phyloP scores from a whole-genome alignment of 148 eudicot genomes.

The Cornus florida region DNA sequence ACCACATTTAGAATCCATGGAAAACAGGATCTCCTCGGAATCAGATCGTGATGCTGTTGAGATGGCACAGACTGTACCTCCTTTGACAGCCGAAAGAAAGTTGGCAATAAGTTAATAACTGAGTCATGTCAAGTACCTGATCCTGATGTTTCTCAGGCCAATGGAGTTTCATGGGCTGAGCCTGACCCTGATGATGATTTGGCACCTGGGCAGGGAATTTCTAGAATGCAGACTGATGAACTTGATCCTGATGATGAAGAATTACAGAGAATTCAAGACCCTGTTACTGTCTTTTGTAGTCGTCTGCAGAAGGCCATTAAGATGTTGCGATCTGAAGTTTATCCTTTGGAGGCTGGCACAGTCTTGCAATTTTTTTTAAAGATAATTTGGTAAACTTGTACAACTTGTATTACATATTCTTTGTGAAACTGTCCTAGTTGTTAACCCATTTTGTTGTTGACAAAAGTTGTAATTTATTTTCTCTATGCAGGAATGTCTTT shows the following conservation, averaged over 20 bases:
- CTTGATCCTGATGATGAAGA: slow-evolving; percentile 74
- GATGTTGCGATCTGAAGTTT: slow-evolving; percentile 50
- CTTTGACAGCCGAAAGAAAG: slow-evolving; percentile 3
- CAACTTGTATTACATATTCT: background rate
- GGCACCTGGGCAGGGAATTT: slow-evolving; percentile 10
- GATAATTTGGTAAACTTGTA: slow-evolving; percentile 51
- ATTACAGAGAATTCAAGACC: slow-evolving; percentile 77
- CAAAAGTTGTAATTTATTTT: background rate
- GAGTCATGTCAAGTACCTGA: slow-evolving; percentile 26
- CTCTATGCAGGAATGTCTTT: slow-evolving; percentile 65
- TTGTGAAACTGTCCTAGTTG: background rate
- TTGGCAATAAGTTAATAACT: slow-evolving; percentile 7
- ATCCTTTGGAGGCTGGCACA: slow-evolving; percentile 33
- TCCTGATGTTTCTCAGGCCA: slow-evolving; percentile 35
- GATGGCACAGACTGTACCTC: slow-evolving; percentile 11
- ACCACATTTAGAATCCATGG: slow-evolving; percentile 15
- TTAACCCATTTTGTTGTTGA: slow-evolving; percentile 8
- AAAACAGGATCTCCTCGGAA: slow-evolving; percentile 17
- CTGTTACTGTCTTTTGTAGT: slow-evolving; percentile 47
- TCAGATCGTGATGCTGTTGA: slow-evolving; percentile 34
- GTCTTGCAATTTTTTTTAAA: slow-evolving; percentile 72
- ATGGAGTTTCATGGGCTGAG: slow-evolving; percentile 15
- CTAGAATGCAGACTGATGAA: slow-evolving; percentile 32
- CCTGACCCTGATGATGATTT: slow-evolving; percentile 30
- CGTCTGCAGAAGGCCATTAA: slow-evolving; percentile 65